Conservation (phyloP, 2,329 filamentous ascomycete genomes). For the Penicillium olsonii region DNA sequence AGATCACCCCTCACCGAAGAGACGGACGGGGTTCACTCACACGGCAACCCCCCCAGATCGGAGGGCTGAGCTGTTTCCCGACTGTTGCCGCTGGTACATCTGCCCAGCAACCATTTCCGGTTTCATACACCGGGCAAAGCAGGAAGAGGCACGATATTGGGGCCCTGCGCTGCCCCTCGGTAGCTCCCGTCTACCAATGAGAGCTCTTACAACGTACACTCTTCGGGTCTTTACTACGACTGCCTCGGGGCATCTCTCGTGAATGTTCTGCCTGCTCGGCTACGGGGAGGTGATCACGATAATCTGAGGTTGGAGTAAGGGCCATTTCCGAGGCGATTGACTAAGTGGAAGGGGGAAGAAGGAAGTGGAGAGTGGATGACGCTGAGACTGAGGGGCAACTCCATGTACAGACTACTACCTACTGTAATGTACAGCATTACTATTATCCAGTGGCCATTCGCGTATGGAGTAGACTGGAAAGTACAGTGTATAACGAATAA, state of each 20-base stretch:
- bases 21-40: slow-evolving; percentile 29
- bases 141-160: slow-evolving; percentile 42
- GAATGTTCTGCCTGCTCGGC: slow-evolving; percentile 31
- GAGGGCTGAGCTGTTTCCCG: slow-evolving; percentile 23
- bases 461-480: too few species aligned
- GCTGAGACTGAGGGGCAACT: slow-evolving; percentile 15
- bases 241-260: slow-evolving; percentile 26
- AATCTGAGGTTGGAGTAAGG: slow-evolving; percentile 1
- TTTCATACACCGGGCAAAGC: slow-evolving; percentile 48
- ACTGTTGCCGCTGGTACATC: slow-evolving; percentile 32
- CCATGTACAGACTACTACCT: too few species aligned
- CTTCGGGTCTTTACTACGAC: slow-evolving; percentile 24
- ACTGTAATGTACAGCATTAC: neutral
- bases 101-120: slow-evolving; percentile 38
- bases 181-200: slow-evolving; percentile 36
- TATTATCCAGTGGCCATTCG: too few species aligned
- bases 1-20: slow-evolving; percentile 31
- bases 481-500: too few species aligned
- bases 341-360: neutral
- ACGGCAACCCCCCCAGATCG: slow-evolving; percentile 14
- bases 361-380: slow-evolving; percentile 5
- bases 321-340: slow-evolving; percentile 4
- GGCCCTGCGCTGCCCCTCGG: slow-evolving; percentile 23
- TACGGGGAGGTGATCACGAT: slow-evolving; percentile 11
- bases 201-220: slow-evolving; percentile 11